Percentiles rank a stretch among this genome's conserved stretches.
These are phyloP conservation scores for Paraphaeosphaeria sporulosa DNA, from an alignment of 2,329 filamentous ascomycete species.

Conservation along the genomic window DNA sequence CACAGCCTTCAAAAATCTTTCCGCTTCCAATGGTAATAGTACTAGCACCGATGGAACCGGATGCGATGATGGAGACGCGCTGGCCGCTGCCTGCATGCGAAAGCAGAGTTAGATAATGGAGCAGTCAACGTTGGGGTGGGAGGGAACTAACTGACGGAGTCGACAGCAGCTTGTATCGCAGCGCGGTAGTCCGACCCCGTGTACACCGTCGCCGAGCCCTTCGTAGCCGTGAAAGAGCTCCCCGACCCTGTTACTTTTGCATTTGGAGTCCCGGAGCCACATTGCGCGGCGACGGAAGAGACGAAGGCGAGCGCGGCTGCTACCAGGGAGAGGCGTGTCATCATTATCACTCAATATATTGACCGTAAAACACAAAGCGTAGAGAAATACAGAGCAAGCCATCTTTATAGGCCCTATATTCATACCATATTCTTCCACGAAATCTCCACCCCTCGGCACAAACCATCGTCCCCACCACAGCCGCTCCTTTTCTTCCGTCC, in stretches of 20 bases:
- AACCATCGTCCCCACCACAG: not conserved
- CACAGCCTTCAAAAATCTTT: slow-evolving; percentile 67
- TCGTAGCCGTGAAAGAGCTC: slow-evolving; percentile 56
- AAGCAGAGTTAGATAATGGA: not conserved
- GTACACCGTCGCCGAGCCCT: slow-evolving; percentile 58
- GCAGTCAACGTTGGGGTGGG: not conserved
- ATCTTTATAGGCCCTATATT: not conserved
- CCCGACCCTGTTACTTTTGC: slow-evolving; percentile 58
- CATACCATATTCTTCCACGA: too few relatives aligned
- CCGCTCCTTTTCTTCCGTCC: slow-evolving; percentile 2
- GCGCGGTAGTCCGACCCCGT: slow-evolving; percentile 61
- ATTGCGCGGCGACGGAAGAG: slow-evolving; percentile 52
- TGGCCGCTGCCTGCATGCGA: slow-evolving; percentile 53
- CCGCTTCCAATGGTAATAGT: slow-evolving; percentile 61
- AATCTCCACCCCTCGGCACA: not conserved
- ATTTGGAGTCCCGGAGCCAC: slow-evolving; percentile 58
- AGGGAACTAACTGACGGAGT: slow-evolving; percentile 53
- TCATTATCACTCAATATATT: slow-evolving; percentile 4
- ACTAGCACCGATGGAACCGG: slow-evolving; percentile 62
- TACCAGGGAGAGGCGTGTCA: slow-evolving; percentile 49
- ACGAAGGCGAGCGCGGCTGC: slow-evolving; percentile 54
- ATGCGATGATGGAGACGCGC: slow-evolving; percentile 62
- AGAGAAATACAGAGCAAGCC: not conserved
- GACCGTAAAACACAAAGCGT: not conserved
- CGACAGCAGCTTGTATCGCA: slow-evolving; percentile 63